These are phyloP conservation scores for Durotheca rogersii DNA, from an alignment of 495 filamentous ascomycete genomes.

Conservation along the genomic window DNA sequence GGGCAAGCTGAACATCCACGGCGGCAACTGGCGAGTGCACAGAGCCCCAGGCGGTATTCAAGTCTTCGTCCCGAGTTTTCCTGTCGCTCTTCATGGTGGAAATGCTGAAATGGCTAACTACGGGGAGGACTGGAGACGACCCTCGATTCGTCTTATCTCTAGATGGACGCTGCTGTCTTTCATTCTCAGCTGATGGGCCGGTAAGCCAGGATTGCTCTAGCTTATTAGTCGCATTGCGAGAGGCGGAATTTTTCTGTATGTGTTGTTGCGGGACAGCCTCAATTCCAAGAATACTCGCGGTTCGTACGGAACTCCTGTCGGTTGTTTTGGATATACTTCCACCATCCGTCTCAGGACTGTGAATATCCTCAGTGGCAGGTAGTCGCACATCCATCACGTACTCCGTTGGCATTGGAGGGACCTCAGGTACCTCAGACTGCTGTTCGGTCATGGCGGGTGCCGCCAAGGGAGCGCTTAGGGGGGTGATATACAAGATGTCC, in stretches of 20 bases:
- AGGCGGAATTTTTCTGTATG: slow-evolving; percentile 14
- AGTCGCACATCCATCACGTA: slow-evolving; percentile 25
- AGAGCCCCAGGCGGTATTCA: slow-evolving; percentile 42
- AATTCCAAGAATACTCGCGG: slow-evolving; percentile 42
- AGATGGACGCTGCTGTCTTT: slow-evolving; percentile 8
- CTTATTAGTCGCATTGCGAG: slow-evolving; percentile 37
- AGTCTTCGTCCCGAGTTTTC: slow-evolving; percentile 38
- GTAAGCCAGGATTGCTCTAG: slow-evolving; percentile 44
- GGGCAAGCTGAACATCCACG: slow-evolving; percentile 36
- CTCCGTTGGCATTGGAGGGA: slow-evolving; percentile 41
- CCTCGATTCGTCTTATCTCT: slow-evolving; percentile 36
- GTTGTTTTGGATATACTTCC: slow-evolving; percentile 29
- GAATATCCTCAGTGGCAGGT: not conserved
- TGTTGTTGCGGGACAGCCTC: slow-evolving; percentile 36
- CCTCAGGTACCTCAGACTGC: slow-evolving; percentile 46
- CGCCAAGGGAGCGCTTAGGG: slow-evolving; percentile 36
- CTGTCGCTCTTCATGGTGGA: slow-evolving; percentile 35
- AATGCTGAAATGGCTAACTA: slow-evolving; percentile 32
- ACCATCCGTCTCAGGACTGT: slow-evolving; percentile 1
- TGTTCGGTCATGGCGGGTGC: slow-evolving; percentile 22
- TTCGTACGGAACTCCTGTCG: slow-evolving; percentile 39
- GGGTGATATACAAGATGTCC: slow-evolving; percentile 47
- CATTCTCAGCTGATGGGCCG: slow-evolving; percentile 31
- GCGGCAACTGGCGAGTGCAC: slow-evolving; percentile 43
- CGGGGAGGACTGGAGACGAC: slow-evolving; percentile 42